Conservation (phyloP, 2,329 filamentous ascomycete genomes). For the Coniosporium tulheliwenetii region DNA sequence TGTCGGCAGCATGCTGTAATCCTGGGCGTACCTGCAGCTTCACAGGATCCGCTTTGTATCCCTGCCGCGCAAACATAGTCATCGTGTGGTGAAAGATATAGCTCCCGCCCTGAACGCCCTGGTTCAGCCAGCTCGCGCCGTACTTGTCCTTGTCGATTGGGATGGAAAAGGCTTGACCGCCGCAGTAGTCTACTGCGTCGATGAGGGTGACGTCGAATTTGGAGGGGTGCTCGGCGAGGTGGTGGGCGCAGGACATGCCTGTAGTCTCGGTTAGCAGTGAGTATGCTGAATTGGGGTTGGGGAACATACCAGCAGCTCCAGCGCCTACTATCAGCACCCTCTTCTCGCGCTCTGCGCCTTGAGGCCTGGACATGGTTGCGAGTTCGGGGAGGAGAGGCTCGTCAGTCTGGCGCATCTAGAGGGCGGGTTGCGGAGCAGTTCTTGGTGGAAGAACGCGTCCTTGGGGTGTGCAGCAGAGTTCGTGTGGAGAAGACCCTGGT, state of each 20-base stretch:
- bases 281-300: slow-evolving; percentile 1
- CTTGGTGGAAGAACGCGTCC: too few species aligned
- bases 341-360: slow-evolving; percentile 19
- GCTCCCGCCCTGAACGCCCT: slow-evolving; percentile 47
- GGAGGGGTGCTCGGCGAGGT: slow-evolving; percentile 48
- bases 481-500: too few species aligned
- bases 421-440: too few species aligned
- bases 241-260: slow-evolving; percentile 50
- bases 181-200: slow-evolving; percentile 41
- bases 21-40: slow-evolving; percentile 34
- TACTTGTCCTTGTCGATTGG: slow-evolving; percentile 38
- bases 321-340: slow-evolving; percentile 45
- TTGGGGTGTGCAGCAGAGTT: too few species aligned
- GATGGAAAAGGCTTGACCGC: slow-evolving; percentile 45
- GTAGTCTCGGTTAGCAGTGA: neutral
- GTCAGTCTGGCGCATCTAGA: too few species aligned
- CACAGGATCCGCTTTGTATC: slow-evolving; percentile 39
- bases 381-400: too few species aligned
- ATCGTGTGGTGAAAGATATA: slow-evolving; percentile 55
- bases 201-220: slow-evolving; percentile 50
- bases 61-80: slow-evolving; percentile 45
- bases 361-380: too few species aligned
- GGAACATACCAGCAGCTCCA: slow-evolving; percentile 43
- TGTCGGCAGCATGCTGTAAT: neutral
- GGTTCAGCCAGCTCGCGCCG: slow-evolving; percentile 44